Conservation (phyloP, 345 rosid species). For the Populus nigra region DNA sequence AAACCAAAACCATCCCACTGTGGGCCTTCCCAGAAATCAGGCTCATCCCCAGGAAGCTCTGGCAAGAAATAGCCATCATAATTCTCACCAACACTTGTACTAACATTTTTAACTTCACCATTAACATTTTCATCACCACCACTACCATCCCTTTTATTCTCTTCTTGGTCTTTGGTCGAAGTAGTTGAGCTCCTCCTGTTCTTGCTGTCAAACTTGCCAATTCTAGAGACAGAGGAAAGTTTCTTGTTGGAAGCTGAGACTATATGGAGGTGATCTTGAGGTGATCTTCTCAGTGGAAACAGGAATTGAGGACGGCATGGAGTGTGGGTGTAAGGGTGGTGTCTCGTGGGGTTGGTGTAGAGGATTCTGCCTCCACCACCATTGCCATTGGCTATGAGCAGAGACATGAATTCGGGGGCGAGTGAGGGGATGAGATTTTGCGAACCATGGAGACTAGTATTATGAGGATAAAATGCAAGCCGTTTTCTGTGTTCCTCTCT, state of each 20-base stretch:
- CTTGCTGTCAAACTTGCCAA: conserved; percentile 70
- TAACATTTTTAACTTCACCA: conserved; percentile 21
- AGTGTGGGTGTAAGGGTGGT: conserved; percentile 9
- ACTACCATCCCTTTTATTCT: conserved; percentile 23
- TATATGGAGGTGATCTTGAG: conserved; percentile 27
- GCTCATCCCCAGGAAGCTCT: conserved; percentile 58
- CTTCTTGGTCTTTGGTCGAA: conserved; percentile 42
- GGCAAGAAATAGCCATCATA: conserved; percentile 41
- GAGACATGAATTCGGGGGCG: conserved; percentile 44
- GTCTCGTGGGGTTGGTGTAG: conserved; percentile 26
- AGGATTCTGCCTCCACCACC: conserved; percentile 38
- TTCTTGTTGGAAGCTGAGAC: conserved; percentile 54
- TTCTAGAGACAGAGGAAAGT: conserved; percentile 41
- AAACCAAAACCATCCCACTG: conserved; percentile 84
- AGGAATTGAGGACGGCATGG: conserved; percentile 20
- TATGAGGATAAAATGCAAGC: background rate
- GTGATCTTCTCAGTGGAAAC: conserved; percentile 22
- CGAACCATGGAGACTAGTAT: background rate
- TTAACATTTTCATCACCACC: conserved; percentile 21
- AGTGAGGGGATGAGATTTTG: conserved; percentile 27
- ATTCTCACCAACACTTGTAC: conserved; percentile 18
- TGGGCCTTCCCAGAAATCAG: conserved; percentile 79
- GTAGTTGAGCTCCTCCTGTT: conserved; percentile 43
- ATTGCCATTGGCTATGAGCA: conserved; percentile 39
- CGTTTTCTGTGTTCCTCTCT: background rate